These are phyloP conservation scores for Diaporthe humulicola DNA, from an alignment of 2,329 filamentous ascomycete genomes.

Conservation along the genomic window DNA sequence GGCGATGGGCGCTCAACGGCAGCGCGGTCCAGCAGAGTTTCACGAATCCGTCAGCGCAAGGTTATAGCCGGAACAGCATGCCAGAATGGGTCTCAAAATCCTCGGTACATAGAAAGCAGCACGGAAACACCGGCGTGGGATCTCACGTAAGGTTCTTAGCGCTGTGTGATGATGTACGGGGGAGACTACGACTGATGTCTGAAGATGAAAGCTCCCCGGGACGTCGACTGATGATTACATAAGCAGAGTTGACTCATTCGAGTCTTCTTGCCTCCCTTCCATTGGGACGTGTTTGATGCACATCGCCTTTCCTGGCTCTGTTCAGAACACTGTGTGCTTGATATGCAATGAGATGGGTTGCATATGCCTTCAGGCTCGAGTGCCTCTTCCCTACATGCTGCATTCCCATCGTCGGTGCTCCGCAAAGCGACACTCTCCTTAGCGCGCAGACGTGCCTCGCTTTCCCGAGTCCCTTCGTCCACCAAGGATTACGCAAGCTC, in stretches of 20 bases:
- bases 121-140: not conserved
- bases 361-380: not conserved
- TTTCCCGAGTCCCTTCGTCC: not conserved
- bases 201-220: not conserved
- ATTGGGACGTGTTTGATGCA: not conserved
- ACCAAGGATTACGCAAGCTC: too few relatives aligned
- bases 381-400: not conserved
- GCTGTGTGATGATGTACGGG: not conserved
- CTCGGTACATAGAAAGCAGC: not conserved
- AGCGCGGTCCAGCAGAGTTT: not conserved
- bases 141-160: constrained; percentile 13
- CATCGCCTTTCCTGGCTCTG: too few relatives aligned
- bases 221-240: constrained; percentile 13
- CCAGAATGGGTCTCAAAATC: not conserved
- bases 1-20: not conserved
- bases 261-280: not conserved
- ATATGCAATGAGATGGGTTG: too few relatives aligned
- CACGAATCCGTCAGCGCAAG: not conserved
- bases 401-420: not conserved
- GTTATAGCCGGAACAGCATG: not conserved
- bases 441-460: too few relatives aligned
- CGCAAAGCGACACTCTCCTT: too few relatives aligned
- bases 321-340: not conserved
- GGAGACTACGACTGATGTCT: not conserved
- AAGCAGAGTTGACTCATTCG: constrained; percentile 6